phyloP scores from a whole-genome alignment of 2,329 filamentous ascomycete species.

The Stachybotrys elegans region DNA sequence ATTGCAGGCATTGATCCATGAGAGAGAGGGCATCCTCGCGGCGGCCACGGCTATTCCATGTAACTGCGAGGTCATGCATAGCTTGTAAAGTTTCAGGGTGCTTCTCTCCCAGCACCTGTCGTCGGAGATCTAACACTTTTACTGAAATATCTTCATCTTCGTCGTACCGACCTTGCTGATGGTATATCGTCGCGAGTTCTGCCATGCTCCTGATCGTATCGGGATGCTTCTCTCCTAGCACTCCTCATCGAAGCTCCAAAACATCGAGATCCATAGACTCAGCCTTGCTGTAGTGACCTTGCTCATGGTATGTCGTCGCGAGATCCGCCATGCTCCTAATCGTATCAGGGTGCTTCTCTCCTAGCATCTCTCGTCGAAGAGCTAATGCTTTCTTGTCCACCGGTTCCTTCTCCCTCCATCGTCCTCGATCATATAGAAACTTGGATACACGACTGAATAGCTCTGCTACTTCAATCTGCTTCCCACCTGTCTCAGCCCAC shows the following conservation, averaged over 20 bases:
- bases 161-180: not conserved
- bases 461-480: constrained; percentile 6
- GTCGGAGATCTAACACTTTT: constrained; percentile 9
- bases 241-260: constrained; percentile 8
- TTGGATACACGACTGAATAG: constrained; percentile 12
- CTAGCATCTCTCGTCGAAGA: constrained; percentile 11
- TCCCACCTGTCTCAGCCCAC: constrained; percentile 16
- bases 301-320: constrained; percentile 9
- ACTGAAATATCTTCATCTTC: not conserved
- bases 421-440: constrained; percentile 17
- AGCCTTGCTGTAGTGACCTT: constrained; percentile 14
- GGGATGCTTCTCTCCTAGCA: constrained; percentile 16
- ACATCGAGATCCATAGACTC: constrained; percentile 6
- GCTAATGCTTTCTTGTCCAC: constrained; percentile 12
- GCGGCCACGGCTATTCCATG: not conserved
- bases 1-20: not conserved
- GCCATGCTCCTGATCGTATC: constrained; percentile 3
- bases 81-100: constrained; percentile 8
- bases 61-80: not conserved
- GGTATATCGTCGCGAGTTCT: not conserved
- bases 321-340: constrained; percentile 2
- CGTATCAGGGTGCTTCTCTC: constrained; percentile 5
- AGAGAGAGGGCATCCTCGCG: not conserved
- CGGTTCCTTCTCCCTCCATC: constrained; percentile 18
- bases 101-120: constrained; percentile 13